Evolutionary conservation across 441 rosid genomes (phyloP).

Genomic region (Monsonia emarginata): DNA sequence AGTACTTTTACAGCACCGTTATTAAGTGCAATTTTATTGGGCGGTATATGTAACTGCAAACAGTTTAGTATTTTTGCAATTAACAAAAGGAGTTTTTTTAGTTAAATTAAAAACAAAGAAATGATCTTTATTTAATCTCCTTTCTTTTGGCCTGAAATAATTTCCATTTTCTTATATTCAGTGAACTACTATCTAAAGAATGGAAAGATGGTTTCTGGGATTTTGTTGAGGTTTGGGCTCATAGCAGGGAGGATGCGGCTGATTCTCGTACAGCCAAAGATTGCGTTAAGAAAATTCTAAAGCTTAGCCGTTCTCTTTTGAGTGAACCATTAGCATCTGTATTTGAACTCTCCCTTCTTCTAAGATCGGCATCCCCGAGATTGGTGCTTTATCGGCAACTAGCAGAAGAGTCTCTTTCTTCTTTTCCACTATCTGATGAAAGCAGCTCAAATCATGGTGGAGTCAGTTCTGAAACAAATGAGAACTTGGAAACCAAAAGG

Average conservation of each 20-base stretch:
- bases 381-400: conserved; percentile 83
- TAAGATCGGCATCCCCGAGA: conserved; percentile 88
- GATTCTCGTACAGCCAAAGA: conserved; percentile 62
- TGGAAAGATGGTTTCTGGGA: conserved; percentile 79
- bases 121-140: neutral
- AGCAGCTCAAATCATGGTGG: conserved; percentile 24
- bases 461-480: conserved; percentile 22
- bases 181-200: conserved; percentile 82
- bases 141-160: neutral
- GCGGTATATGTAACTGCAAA: neutral
- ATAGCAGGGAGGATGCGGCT: conserved; percentile 33
- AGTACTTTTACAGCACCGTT: neutral
- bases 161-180: conserved; percentile 20
- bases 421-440: conserved; percentile 70
- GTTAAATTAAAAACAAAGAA: neutral
- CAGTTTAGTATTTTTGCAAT: neutral
- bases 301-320: conserved; percentile 42
- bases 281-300: conserved; percentile 57
- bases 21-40: neutral
- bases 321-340: conserved; percentile 59
- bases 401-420: conserved; percentile 92
- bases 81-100: neutral
- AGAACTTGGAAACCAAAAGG: conserved; percentile 23
- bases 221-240: conserved; percentile 70
- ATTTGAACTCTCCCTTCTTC: conserved; percentile 68